Evolutionary conservation across 441 rosid species (phyloP), one percentile per base, ranked within the genome.

Genomic region (Biscutella laevigata): DNA sequence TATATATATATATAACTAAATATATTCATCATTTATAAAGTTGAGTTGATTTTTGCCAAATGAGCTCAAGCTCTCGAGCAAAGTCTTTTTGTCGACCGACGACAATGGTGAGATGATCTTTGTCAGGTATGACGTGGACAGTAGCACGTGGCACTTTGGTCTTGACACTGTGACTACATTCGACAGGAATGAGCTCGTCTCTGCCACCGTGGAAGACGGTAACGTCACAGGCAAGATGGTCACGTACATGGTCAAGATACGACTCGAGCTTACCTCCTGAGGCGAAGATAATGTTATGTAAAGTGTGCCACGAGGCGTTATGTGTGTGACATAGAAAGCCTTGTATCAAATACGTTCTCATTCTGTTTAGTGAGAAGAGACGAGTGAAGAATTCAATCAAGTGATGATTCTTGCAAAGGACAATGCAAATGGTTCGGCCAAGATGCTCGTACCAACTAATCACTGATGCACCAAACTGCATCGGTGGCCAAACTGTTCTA

Each of bases 291-390:
- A 88, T 77, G 79, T 91, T 91, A 84, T 91, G 98, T 21, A 91
- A 78, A 4, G 95, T 85, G 69, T 91, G 98, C 95, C 95, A 91
- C 4, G 96, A 84, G 0, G 85, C 88, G 3, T 79, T 83, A 35
- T 91, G 96, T 29, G 95, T 85, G 73, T 91, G 98, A 76, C 94
- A 82, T 32, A 76, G 79, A 53, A 88, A 91, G 2, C 96, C 98
- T 71, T 88, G 96, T 14, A 85, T 48, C 74, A 91, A 75, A 67
- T 67, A 91, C 21, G 95, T 88, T 73, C 77, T 66, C 4, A 83
- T 61, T 81, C 98, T 82, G 81, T 87, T 87, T 66, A 84, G 66
- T 20, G 86, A 78, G 65, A 87, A 46, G 5, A 83, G 78, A 60
- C 81, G 89, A 74, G 82, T 57, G 49, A 90, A 71, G 57, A 68